phyloP scores from a whole-genome alignment of 768 basidiomycete species.

The Serendipita sp. region DNA sequence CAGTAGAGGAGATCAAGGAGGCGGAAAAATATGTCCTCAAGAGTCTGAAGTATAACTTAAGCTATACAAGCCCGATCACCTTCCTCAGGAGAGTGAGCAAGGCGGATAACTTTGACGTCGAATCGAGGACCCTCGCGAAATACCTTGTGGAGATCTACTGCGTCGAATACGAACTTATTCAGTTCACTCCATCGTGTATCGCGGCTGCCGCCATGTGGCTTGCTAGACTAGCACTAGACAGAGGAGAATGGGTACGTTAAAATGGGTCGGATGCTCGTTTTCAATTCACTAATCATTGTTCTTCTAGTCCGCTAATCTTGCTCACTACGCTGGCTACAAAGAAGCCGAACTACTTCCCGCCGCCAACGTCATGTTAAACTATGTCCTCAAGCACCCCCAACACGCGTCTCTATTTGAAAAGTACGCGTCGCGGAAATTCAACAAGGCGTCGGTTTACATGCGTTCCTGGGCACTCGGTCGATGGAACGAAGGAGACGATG shows the following conservation, averaged over 20 bases:
- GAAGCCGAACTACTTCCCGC: slow-evolving; percentile 65
- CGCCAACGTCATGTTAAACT: slow-evolving; percentile 78
- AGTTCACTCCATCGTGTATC: slow-evolving; percentile 56
- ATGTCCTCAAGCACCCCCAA: slow-evolving; percentile 52
- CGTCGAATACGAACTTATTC: slow-evolving; percentile 65
- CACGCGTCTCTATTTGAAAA: slow-evolving; percentile 78
- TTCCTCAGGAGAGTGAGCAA: slow-evolving; percentile 83
- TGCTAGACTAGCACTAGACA: slow-evolving; percentile 60
- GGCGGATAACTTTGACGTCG: slow-evolving; percentile 79
- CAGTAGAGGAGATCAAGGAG: slow-evolving; percentile 64
- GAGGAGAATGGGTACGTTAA: slow-evolving; percentile 67
- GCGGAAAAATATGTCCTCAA: slow-evolving; percentile 82
- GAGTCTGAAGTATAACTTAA: slow-evolving; percentile 72
- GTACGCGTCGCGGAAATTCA: slow-evolving; percentile 68
- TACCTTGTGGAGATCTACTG: slow-evolving; percentile 78
- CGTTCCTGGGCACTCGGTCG: slow-evolving; percentile 69
- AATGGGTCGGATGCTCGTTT: neutral
- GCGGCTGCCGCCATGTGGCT: slow-evolving; percentile 82
- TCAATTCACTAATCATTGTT: slow-evolving; percentile 11
- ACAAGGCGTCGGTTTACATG: slow-evolving; percentile 78
- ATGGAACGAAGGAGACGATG: slow-evolving; percentile 48
- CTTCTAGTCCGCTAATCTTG: slow-evolving; percentile 62
- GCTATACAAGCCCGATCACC: slow-evolving; percentile 77
- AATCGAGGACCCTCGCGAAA: slow-evolving; percentile 75
- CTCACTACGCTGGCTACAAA: slow-evolving; percentile 75